A percentile compares a stretch with the other conserved stretches of the same genome.
Evolutionary conservation across 768 basidiomycete genomes (phyloP).

Genomic region (Panus rudis): DNA sequence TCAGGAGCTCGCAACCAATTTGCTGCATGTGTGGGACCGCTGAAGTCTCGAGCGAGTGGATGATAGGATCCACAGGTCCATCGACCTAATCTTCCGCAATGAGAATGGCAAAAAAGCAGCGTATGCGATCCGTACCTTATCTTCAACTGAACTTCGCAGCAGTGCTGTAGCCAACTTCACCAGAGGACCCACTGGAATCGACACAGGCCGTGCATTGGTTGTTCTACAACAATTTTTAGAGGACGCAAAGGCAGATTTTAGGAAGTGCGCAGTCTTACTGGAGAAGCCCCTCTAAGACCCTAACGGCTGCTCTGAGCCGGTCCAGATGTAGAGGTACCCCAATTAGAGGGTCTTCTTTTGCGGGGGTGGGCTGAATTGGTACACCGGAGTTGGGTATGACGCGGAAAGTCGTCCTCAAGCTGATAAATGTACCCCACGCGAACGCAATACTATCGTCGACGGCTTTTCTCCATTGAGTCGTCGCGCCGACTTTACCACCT

Average conservation of each 20-base stretch:
- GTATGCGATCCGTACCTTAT: constrained; percentile 35
- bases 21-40: constrained; percentile 45
- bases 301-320: constrained; percentile 47
- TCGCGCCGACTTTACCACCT: constrained; percentile 74
- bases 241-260: constrained; percentile 2
- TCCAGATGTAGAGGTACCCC: constrained; percentile 53
- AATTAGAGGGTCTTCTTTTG: constrained; percentile 40
- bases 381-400: constrained; percentile 12
- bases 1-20: constrained; percentile 45
- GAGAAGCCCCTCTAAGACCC: constrained; percentile 47
- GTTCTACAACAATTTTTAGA: constrained; percentile 41
- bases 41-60: constrained; percentile 49
- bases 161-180: constrained; percentile 47
- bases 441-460: constrained; percentile 62
- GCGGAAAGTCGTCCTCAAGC: constrained; percentile 55
- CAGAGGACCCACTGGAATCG: constrained; percentile 60
- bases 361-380: constrained; percentile 11
- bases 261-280: constrained; percentile 6
- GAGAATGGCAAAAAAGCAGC: constrained; percentile 4
- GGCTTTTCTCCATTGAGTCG: constrained; percentile 67
- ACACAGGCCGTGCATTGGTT: constrained; percentile 52
- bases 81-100: constrained; percentile 33
- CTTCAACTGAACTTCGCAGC: constrained; percentile 37
- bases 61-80: constrained; percentile 41
- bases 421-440: constrained; percentile 55